Evolutionary conservation across 345 rosid genomes (phyloP).

Genomic region (Garcia nutans): DNA sequence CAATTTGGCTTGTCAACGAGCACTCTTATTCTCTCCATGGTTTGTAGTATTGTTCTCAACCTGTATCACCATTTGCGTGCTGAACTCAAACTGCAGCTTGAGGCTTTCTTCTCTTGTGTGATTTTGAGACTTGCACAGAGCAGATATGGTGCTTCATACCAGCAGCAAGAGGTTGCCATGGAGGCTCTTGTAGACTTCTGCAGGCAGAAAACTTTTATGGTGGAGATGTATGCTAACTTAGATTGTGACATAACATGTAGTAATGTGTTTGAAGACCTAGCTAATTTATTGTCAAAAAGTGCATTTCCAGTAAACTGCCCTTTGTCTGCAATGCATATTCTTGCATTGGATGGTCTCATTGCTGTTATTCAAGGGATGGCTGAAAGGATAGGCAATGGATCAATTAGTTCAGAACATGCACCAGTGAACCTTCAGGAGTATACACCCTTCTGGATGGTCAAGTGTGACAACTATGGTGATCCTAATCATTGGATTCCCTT

Average conservation of each 20-base stretch:
- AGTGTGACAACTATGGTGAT: constrained; percentile 79
- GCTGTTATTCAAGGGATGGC: constrained; percentile 99
- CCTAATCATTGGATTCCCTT: constrained; percentile 91
- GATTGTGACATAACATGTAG: constrained; percentile 99
- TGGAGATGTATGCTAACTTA: constrained; percentile 97
- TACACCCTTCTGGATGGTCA: constrained; percentile 97
- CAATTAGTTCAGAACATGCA: constrained; percentile 57
- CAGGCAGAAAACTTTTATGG: constrained; percentile 97
- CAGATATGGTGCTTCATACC: constrained; percentile 84
- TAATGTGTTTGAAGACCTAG: constrained; percentile 96
- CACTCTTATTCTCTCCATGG: constrained; percentile 96
- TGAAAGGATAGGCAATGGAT: constrained; percentile 83
- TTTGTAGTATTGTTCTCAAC: constrained; percentile 88
- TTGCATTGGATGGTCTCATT: constrained; percentile 91
- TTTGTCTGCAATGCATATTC: constrained; percentile 93
- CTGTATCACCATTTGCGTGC: constrained; percentile 81
- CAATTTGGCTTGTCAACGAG: constrained; percentile 95
- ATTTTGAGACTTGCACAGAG: constrained; percentile 97
- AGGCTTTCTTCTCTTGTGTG: constrained; percentile 98
- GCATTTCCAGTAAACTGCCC: constrained; percentile 98
- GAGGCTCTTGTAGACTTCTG: constrained; percentile 99
- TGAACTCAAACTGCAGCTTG: constrained; percentile 91
- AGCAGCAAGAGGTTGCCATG: constrained; percentile 99
- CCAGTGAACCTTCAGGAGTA: constrained; percentile 84
- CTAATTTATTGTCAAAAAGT: constrained; percentile 90